Conservation (phyloP, 305 asterid genomes). For the Rubia tinctorum region DNA sequence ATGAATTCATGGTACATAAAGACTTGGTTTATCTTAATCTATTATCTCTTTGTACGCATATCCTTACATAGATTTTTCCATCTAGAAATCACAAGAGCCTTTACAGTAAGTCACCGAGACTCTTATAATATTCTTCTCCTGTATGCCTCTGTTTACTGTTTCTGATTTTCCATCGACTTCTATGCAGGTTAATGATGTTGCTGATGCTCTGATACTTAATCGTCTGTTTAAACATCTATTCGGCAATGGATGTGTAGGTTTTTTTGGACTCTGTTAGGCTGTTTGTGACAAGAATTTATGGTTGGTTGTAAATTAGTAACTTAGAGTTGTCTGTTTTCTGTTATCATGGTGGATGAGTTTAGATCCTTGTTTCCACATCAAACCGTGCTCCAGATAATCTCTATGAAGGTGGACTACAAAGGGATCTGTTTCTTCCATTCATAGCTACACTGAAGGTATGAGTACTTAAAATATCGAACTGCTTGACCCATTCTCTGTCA, state of each 20-base stretch:
- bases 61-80: not conserved
- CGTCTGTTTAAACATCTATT: constrained; percentile 81
- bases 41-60: not conserved
- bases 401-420: constrained; percentile 93
- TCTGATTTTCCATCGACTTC: constrained; percentile 11
- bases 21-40: not conserved
- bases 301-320: constrained; percentile 8
- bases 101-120: not conserved
- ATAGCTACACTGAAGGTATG: constrained; percentile 84
- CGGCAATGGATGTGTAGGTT: constrained; percentile 78
- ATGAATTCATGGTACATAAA: constrained; percentile 83
- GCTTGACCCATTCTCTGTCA: not conserved
- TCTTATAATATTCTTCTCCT: not conserved
- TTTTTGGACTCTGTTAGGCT: not conserved
- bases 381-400: constrained; percentile 99
- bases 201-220: constrained; percentile 86
- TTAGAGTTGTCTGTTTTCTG: constrained; percentile 1
- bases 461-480: not conserved
- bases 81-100: not conserved
- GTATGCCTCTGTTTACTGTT: not conserved
- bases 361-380: constrained; percentile 95
- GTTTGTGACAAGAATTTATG: not conserved
- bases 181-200: constrained; percentile 87
- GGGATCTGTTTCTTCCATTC: constrained; percentile 95
- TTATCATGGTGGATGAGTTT: constrained; percentile 22